A percentile compares a stretch with the other conserved stretches of the same genome.
These are phyloP conservation scores for Rhytidiadelphus loreus DNA, from an alignment of 225 moss, liverwort and hornwort species.

Conservation along the genomic window DNA sequence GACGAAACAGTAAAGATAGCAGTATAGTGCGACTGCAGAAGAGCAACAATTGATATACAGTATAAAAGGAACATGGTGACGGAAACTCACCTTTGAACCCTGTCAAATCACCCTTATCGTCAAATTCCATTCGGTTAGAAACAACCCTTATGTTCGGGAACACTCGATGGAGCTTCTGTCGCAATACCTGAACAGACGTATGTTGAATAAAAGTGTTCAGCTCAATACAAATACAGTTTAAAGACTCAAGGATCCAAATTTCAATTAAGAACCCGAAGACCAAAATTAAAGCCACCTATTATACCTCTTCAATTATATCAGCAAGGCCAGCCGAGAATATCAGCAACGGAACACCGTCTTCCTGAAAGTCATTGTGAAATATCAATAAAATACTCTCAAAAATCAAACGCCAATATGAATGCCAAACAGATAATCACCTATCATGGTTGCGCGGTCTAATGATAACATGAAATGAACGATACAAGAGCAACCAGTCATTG, in stretches of 20 bases:
- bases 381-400: neutral
- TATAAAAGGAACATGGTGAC: neutral
- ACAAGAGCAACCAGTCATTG: neutral
- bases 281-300: no score
- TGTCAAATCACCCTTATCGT: constrained; percentile 46
- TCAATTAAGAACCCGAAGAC: neutral
- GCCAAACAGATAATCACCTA: neutral
- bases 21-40: neutral
- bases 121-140: constrained; percentile 68
- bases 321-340: constrained; percentile 84
- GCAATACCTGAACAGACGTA: constrained; percentile 29
- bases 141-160: constrained; percentile 66
- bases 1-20: neutral
- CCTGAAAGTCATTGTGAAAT: constrained; percentile 6
- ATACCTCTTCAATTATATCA: constrained; percentile 78
- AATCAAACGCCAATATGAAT: neutral
- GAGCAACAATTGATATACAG: no score
- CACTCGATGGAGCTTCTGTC: constrained; percentile 60
- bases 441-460: no score
- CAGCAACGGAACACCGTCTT: constrained; percentile 53
- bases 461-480: neutral
- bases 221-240: neutral
- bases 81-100: constrained; percentile 39
- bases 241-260: neutral
- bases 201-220: neutral